phyloP scores from a whole-genome alignment of 2,329 filamentous ascomycete genomes.

The Calonectria ilicicola region DNA sequence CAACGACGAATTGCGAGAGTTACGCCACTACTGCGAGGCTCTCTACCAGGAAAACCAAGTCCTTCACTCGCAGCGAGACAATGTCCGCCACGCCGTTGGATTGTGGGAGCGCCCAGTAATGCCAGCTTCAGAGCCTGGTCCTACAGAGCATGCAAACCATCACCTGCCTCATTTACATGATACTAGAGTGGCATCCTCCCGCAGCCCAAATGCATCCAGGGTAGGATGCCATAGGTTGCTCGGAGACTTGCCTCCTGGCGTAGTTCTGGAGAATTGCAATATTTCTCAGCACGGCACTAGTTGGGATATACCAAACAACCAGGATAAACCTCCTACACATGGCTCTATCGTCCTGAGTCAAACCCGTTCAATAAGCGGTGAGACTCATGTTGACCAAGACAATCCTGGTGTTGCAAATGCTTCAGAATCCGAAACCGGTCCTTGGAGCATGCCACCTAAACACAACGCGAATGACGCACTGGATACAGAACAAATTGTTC shows the following conservation, averaged over 20 bases:
- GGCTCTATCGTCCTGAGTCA: not conserved
- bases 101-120: not conserved
- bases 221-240: not conserved
- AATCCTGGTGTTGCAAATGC: too few species aligned
- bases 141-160: not conserved
- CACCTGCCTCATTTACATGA: not conserved
- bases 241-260: too few species aligned
- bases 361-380: too few species aligned
- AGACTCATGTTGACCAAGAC: not conserved
- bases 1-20: not conserved
- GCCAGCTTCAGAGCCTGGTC: not conserved
- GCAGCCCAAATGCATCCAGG: not conserved
- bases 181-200: too few species aligned
- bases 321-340: not conserved
- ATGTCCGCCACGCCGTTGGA: not conserved
- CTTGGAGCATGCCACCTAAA: not conserved
- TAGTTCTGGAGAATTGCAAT: not conserved
- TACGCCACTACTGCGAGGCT: not conserved
- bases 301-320: not conserved
- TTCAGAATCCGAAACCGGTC: not conserved
- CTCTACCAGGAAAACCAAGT: conserved; percentile 7
- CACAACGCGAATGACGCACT: not conserved
- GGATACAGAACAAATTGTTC: not conserved
- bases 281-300: too few species aligned
- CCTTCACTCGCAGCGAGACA: not conserved